Evolutionary conservation across 2,329 filamentous ascomycete species (phyloP).

Genomic region (Cladosporium colombiae): DNA sequence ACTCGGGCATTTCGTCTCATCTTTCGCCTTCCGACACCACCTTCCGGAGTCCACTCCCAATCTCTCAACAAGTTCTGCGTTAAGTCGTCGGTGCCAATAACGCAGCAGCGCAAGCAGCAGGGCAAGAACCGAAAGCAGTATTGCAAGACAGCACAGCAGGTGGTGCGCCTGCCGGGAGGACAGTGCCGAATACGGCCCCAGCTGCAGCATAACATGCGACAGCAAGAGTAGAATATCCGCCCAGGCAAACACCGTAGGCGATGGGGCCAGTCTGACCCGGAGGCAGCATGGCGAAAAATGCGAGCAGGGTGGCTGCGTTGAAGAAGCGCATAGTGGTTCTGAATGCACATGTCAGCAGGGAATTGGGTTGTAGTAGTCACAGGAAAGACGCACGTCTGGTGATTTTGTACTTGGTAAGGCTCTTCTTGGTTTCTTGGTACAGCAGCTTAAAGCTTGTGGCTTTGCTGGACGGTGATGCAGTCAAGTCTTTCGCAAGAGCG

Average conservation of each 20-base stretch:
- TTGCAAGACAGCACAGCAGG: slow-evolving; percentile 49
- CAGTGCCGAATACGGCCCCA: slow-evolving; percentile 41
- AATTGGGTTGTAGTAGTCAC: too few relatives aligned
- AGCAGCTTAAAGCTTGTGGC: too few relatives aligned
- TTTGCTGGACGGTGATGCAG: too few relatives aligned
- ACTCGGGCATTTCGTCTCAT: too few relatives aligned
- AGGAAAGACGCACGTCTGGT: too few relatives aligned
- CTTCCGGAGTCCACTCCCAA: too few relatives aligned
- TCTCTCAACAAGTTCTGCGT: neutral
- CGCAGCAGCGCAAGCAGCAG: slow-evolving; percentile 46
- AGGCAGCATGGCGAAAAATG: neutral
- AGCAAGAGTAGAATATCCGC: slow-evolving; percentile 48
- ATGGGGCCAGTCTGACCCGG: slow-evolving; percentile 34
- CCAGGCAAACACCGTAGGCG: slow-evolving; percentile 51
- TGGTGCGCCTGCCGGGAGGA: neutral
- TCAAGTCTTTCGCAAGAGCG: too few relatives aligned
- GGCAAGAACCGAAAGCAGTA: slow-evolving; percentile 47
- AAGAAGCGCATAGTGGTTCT: neutral
- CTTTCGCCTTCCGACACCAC: too few relatives aligned
- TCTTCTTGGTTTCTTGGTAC: too few relatives aligned
- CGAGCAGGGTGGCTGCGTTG: neutral
- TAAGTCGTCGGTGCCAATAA: slow-evolving; percentile 18
- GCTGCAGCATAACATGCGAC: slow-evolving; percentile 51
- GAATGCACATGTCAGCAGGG: neutral
- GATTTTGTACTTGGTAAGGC: too few relatives aligned